Conservation (phyloP, 176 grass and related monocot species). For the Zizania latifolia region DNA sequence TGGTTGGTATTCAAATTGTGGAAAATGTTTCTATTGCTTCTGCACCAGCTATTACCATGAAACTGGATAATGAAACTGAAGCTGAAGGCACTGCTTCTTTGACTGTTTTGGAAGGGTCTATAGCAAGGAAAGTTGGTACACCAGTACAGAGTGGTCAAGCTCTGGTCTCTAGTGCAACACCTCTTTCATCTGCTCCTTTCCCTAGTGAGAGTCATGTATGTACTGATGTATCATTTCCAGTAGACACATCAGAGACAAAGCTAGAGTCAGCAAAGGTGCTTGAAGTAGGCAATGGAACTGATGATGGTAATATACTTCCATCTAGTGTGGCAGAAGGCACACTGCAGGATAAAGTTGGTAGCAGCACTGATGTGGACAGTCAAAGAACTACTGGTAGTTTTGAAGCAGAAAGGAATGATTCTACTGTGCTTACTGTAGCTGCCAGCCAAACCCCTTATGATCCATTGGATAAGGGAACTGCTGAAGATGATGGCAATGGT, state of each 20-base stretch:
- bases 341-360: neutral
- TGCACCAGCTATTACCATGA: conserved; percentile 8
- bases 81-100: neutral
- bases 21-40: conserved; percentile 15
- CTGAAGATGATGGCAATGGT: no score
- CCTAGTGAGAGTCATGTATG: conserved; percentile 12
- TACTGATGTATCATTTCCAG: conserved; percentile 4
- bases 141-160: conserved; percentile 14
- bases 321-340: neutral
- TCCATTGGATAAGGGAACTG: neutral
- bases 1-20: conserved; percentile 26
- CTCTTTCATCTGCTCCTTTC: conserved; percentile 18
- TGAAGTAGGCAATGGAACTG: neutral
- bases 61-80: conserved; percentile 24
- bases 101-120: conserved; percentile 24
- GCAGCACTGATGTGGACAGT: neutral
- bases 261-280: conserved; percentile 14
- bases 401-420: neutral
- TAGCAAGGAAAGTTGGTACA: neutral
- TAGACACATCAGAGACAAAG: neutral
- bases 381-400: neutral
- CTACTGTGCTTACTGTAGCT: neutral
- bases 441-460: neutral
- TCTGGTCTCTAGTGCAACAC: conserved; percentile 12
- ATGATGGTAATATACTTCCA: conserved; percentile 16